phyloP scores from a whole-genome alignment of 108 stramenopile species.

The Discostella pseudostelligera region DNA sequence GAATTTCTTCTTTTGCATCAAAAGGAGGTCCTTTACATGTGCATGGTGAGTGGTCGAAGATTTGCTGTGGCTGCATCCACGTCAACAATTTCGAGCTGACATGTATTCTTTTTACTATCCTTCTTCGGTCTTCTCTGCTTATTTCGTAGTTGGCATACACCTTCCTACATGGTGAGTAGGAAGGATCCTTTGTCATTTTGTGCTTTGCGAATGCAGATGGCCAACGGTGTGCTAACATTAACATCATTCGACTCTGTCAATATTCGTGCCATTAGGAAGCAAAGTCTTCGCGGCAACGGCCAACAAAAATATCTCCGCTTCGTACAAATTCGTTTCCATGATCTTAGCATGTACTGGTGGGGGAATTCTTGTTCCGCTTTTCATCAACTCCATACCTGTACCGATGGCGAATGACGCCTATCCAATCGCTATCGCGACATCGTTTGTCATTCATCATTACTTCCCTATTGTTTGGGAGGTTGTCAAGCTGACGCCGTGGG shows the following conservation, averaged over 20 bases:
- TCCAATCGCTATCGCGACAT: slow-evolving; percentile 69
- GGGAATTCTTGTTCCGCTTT: slow-evolving; percentile 86
- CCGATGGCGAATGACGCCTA: slow-evolving; percentile 80
- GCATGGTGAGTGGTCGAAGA: slow-evolving; percentile 15
- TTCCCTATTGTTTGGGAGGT: slow-evolving; percentile 83
- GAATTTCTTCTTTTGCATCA: slow-evolving; percentile 75
- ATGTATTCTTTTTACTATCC: not conserved
- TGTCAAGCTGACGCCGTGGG: slow-evolving; percentile 47
- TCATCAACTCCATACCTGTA: slow-evolving; percentile 80
- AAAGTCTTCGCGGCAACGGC: slow-evolving; percentile 64
- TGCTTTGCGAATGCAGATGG: not conserved
- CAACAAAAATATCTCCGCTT: slow-evolving; percentile 37
- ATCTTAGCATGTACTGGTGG: slow-evolving; percentile 83
- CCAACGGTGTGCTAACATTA: not conserved
- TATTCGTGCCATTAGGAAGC: slow-evolving; percentile 43
- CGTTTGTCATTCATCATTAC: slow-evolving; percentile 70
- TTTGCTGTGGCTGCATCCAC: not conserved
- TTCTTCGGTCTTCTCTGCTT: slow-evolving; percentile 35
- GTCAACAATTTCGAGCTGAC: not conserved
- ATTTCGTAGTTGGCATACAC: slow-evolving; percentile 80
- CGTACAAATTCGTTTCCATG: slow-evolving; percentile 76
- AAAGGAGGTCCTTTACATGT: slow-evolving; percentile 65
- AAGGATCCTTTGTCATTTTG: not conserved
- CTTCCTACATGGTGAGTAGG: slow-evolving; percentile 61
- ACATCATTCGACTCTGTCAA: not conserved